These are phyloP conservation scores for Carnegiea gigantea DNA, from an alignment of 179 eudicot species.

Conservation along the genomic window DNA sequence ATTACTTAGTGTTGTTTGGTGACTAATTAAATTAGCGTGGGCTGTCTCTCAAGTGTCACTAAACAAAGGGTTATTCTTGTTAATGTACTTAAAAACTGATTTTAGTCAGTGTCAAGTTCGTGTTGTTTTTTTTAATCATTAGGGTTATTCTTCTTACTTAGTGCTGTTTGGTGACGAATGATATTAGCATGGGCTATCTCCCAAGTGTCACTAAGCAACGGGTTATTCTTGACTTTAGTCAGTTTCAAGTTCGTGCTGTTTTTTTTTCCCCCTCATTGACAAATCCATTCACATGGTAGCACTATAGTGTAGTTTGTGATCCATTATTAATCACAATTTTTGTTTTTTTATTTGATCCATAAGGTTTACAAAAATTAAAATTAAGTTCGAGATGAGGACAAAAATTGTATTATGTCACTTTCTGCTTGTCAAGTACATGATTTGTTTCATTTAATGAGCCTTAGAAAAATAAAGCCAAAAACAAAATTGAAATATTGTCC, in stretches of 20 bases:
- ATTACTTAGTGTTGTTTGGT: not conserved
- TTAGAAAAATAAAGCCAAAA: too few species aligned
- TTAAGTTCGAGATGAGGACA: too few species aligned
- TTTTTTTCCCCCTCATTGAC: conserved; percentile 8
- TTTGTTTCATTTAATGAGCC: too few species aligned
- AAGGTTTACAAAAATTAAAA: too few species aligned
- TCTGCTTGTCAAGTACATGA: too few species aligned
- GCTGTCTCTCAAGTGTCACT: not conserved
- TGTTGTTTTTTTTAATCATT: conserved; percentile 8
- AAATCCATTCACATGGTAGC: not conserved
- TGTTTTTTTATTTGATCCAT: too few species aligned
- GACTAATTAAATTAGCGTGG: not conserved
- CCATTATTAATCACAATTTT: too few species aligned
- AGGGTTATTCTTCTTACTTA: too few species aligned
- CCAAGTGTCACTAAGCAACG: not conserved
- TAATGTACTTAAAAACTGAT: conserved; percentile 2
- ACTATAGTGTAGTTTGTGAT: conserved; percentile 9
- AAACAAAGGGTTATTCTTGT: not conserved
- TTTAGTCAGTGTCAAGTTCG: not conserved
- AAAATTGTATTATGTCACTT: too few species aligned
- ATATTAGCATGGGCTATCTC: not conserved
- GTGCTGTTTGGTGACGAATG: not conserved
- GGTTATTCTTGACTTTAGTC: not conserved
- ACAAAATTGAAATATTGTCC: too few species aligned
- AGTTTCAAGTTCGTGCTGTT: not conserved